These are phyloP conservation scores for Spergularia marina DNA, from an alignment of 148 eudicot species.

Conservation along the genomic window DNA sequence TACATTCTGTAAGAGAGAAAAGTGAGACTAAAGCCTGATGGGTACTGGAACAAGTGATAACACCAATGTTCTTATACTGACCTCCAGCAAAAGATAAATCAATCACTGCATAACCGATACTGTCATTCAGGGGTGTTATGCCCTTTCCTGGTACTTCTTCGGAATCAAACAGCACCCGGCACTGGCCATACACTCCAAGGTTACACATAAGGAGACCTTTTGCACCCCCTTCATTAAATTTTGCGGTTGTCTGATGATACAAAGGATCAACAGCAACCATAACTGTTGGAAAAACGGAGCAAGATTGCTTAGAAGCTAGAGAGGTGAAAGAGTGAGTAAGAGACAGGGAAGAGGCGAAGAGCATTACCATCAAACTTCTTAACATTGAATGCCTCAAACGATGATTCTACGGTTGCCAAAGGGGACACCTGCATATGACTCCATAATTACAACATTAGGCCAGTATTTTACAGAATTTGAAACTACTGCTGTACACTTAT, in stretches of 20 bases:
- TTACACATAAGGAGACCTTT: slow-evolving; percentile 88
- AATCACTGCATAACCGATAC: slow-evolving; percentile 38
- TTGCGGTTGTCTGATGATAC: slow-evolving; percentile 94
- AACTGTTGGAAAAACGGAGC: slow-evolving; percentile 30
- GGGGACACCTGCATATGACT: slow-evolving; percentile 71
- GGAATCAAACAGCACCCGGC: slow-evolving; percentile 93
- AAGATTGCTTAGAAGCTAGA: slow-evolving; percentile 10
- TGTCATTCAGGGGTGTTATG: slow-evolving; percentile 36
- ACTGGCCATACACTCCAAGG: slow-evolving; percentile 86
- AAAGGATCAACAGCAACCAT: slow-evolving; percentile 97
- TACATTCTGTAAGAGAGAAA: slow-evolving; percentile 43
- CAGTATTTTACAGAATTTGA: too few relatives aligned
- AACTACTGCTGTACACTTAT: too few relatives aligned
- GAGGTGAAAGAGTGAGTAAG: slow-evolving; percentile 6
- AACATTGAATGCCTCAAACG: slow-evolving; percentile 78
- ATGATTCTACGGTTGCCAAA: slow-evolving; percentile 78
- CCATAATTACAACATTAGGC: too few relatives aligned
- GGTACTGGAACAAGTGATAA: slow-evolving; percentile 14
- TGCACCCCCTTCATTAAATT: slow-evolving; percentile 99
- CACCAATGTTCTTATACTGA: slow-evolving; percentile 16
- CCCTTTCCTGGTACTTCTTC: slow-evolving; percentile 82
- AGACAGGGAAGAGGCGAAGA: not conserved
- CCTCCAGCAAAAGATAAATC: slow-evolving; percentile 86
- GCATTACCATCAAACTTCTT: slow-evolving; percentile 85
- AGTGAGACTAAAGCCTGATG: not conserved